These are phyloP conservation scores for Didymella pinodella DNA, from an alignment of 2,329 filamentous ascomycete species.

Conservation along the genomic window DNA sequence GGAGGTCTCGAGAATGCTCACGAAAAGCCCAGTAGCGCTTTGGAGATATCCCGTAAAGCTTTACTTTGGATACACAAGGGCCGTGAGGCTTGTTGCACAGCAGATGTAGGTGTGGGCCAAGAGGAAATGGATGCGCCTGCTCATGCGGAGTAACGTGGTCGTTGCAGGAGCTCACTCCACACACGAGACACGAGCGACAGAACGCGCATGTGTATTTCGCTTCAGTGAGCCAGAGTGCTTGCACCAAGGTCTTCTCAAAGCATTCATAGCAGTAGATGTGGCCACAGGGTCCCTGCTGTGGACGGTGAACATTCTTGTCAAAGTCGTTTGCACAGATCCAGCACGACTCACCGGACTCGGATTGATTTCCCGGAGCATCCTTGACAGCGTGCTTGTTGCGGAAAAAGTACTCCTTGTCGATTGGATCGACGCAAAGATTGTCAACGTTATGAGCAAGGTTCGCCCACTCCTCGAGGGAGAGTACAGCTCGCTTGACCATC, in stretches of 20 bases:
- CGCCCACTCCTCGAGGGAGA: not conserved
- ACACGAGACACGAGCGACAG: conserved; percentile 10
- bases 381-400: not conserved
- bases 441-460: not conserved
- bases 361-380: not conserved
- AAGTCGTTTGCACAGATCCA: conserved; percentile 11
- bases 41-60: not conserved
- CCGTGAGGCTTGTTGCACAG: not conserved
- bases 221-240: not conserved
- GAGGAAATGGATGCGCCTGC: not conserved
- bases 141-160: not conserved
- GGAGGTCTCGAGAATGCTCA: conserved; percentile 1
- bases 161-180: not conserved
- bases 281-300: conserved; percentile 7
- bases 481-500: not conserved
- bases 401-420: conserved; percentile 12
- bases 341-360: not conserved
- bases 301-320: not conserved
- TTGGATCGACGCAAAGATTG: conserved; percentile 10
- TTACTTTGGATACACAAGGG: not conserved
- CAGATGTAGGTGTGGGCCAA: not conserved
- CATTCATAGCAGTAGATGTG: conserved; percentile 8
- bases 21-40: conserved; percentile 7
- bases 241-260: not conserved
- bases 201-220: not conserved